Percentiles rank a stretch among this genome's conserved stretches.
phyloP scores from a whole-genome alignment of 805 yeast species.

The Candida anglica region DNA sequence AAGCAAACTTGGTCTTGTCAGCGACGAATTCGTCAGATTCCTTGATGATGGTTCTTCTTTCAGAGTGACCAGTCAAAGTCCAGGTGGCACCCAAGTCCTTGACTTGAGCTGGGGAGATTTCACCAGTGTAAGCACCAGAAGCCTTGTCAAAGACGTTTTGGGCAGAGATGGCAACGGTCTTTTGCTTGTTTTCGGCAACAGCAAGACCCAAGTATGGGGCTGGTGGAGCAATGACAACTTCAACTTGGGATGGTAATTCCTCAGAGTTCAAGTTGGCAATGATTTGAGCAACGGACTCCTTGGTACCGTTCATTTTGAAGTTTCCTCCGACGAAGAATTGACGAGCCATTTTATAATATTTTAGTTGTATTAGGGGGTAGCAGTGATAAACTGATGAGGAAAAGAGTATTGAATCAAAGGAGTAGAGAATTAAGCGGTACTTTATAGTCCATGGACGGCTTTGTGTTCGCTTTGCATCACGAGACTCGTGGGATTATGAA shows the following conservation, averaged over 20 bases:
- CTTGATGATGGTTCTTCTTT: slow-evolving; percentile 91
- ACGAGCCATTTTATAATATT: slow-evolving; percentile 64
- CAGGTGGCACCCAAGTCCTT: slow-evolving; percentile 90
- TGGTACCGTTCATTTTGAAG: slow-evolving; percentile 98
- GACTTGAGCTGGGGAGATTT: slow-evolving; percentile 81
- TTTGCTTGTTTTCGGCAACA: slow-evolving; percentile 59
- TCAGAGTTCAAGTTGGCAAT: slow-evolving; percentile 80
- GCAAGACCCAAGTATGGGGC: slow-evolving; percentile 86
- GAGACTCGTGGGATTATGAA: too few relatives aligned
- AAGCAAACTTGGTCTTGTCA: slow-evolving; percentile 89
- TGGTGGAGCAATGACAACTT: slow-evolving; percentile 96
- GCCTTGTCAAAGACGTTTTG: slow-evolving; percentile 88
- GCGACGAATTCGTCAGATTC: slow-evolving; percentile 92
- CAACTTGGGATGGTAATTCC: slow-evolving; percentile 69
- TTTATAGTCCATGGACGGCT: too few relatives aligned
- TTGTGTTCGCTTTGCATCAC: too few relatives aligned
- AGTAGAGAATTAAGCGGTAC: too few relatives aligned
- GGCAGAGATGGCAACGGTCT: slow-evolving; percentile 78
- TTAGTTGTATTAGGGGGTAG: too few relatives aligned
- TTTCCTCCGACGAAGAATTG: slow-evolving; percentile 98
- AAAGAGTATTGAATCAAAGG: too few relatives aligned
- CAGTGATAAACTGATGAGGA: too few relatives aligned
- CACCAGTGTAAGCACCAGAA: slow-evolving; percentile 98
- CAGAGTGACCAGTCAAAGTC: slow-evolving; percentile 97
- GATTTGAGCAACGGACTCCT: slow-evolving; percentile 76